These are phyloP conservation scores for Colletotrichum phormii DNA, from an alignment of 2,329 filamentous ascomycete genomes.

Conservation along the genomic window DNA sequence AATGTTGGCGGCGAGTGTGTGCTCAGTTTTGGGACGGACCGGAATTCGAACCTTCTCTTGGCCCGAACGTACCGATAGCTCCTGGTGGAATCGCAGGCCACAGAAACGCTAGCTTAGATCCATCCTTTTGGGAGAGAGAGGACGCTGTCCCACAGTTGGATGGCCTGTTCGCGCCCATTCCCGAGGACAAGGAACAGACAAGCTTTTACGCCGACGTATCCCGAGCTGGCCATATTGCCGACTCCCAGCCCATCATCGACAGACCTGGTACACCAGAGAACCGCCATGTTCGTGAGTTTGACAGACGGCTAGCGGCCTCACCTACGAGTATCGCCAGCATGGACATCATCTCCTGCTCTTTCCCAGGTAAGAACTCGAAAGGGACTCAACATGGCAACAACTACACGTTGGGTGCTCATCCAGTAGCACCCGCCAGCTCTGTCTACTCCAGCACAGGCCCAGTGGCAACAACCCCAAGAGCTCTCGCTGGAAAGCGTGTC, in stretches of 20 bases:
- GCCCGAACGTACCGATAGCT: constrained; percentile 74
- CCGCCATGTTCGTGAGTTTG: constrained; percentile 41
- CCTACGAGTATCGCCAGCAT: constrained; percentile 69
- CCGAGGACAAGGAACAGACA: constrained; percentile 43
- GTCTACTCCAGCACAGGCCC: constrained; percentile 59
- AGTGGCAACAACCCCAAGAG: constrained; percentile 68
- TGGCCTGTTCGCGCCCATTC: constrained; percentile 47
- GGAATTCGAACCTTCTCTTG: constrained; percentile 71
- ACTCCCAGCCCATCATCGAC: constrained; percentile 57
- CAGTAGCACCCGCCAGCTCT: constrained; percentile 61
- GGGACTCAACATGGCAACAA: constrained; percentile 51
- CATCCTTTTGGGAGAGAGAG: constrained; percentile 63
- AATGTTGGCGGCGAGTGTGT: constrained; percentile 95
- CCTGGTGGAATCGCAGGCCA: constrained; percentile 80
- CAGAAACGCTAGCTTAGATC: constrained; percentile 66
- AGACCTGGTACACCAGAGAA: constrained; percentile 62
- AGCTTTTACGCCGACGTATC: constrained; percentile 62
- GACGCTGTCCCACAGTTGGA: constrained; percentile 58
- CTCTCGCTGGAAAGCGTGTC: constrained; percentile 68
- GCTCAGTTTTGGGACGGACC: constrained; percentile 87
- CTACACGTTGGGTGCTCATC: constrained; percentile 65
- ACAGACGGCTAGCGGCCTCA: constrained; percentile 56
- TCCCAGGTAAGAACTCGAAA: constrained; percentile 63
- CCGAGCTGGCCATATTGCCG: constrained; percentile 57
- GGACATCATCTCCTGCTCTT: constrained; percentile 73